Conservation (phyloP, 2,329 filamentous ascomycete species). For the Lojkania enalia region DNA sequence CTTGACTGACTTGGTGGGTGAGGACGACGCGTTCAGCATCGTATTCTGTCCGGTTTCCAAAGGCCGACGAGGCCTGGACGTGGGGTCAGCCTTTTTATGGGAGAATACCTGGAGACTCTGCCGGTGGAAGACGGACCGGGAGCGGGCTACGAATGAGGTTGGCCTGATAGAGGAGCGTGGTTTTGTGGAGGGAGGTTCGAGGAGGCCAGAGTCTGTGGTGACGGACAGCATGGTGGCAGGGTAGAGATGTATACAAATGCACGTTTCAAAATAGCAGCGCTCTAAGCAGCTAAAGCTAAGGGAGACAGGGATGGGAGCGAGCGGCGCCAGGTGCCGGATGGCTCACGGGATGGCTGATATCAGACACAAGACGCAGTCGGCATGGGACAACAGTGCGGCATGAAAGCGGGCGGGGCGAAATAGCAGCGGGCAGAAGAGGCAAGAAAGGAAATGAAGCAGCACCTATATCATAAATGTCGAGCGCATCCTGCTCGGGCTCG, state of each 20-base stretch:
- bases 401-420: neutral
- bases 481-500: neutral
- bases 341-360: constrained; percentile 1
- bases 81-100: constrained; percentile 15
- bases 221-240: constrained; percentile 19
- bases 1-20: constrained; percentile 9
- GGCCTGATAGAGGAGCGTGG: constrained; percentile 11
- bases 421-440: neutral
- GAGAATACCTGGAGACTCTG: constrained; percentile 66
- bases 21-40: constrained; percentile 10
- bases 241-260: constrained; percentile 17
- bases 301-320: neutral
- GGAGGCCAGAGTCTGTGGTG: constrained; percentile 15
- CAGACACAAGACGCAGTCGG: neutral
- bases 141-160: constrained; percentile 1
- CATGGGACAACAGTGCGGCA: neutral
- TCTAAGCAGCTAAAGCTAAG: constrained; percentile 11
- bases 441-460: neutral
- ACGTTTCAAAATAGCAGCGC: constrained; percentile 26
- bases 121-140: constrained; percentile 9
- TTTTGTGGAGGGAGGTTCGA: constrained; percentile 15
- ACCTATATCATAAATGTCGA: neutral
- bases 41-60: constrained; percentile 1
- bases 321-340: neutral
- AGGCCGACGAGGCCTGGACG: constrained; percentile 13